Conservation (phyloP, 345 rosid genomes). For the Cardamine occulta region DNA sequence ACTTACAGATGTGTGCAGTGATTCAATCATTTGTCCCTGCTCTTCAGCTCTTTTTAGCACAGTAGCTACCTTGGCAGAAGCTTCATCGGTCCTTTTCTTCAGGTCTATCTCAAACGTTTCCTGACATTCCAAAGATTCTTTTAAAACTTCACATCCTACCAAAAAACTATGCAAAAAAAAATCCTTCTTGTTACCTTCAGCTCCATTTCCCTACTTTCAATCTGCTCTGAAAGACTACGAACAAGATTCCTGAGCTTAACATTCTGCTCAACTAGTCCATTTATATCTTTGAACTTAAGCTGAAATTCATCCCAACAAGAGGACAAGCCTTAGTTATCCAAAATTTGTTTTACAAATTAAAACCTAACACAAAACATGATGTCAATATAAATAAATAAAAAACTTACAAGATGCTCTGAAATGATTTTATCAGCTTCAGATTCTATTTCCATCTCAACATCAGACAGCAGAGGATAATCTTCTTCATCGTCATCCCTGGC, state of each 20-base stretch:
- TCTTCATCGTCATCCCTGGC: conserved; percentile 51
- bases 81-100: conserved; percentile 72
- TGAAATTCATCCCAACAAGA: conserved; percentile 48
- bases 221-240: conserved; percentile 78
- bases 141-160: conserved; percentile 21
- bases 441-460: conserved; percentile 56
- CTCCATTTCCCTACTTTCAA: conserved; percentile 69
- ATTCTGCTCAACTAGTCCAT: conserved; percentile 95
- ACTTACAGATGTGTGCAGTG: conserved; percentile 84
- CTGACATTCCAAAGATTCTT: conserved; percentile 51
- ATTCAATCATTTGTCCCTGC: conserved; percentile 88
- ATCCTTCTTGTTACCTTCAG: conserved; percentile 63
- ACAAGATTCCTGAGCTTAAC: conserved; percentile 90
- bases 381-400: conserved; percentile 5
- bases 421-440: conserved; percentile 72
- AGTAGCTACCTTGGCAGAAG: conserved; percentile 77
- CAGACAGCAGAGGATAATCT: conserved; percentile 45
- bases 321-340: conserved; percentile 28
- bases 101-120: conserved; percentile 69
- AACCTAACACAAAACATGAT: conserved; percentile 25
- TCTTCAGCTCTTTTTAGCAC: conserved; percentile 91
- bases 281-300: conserved; percentile 92
- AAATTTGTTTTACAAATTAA: background rate
- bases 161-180: background rate
- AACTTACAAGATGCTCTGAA: conserved; percentile 75